Conservation (phyloP, 768 basidiomycete genomes). For the Tricholoma saponaceum region DNA sequence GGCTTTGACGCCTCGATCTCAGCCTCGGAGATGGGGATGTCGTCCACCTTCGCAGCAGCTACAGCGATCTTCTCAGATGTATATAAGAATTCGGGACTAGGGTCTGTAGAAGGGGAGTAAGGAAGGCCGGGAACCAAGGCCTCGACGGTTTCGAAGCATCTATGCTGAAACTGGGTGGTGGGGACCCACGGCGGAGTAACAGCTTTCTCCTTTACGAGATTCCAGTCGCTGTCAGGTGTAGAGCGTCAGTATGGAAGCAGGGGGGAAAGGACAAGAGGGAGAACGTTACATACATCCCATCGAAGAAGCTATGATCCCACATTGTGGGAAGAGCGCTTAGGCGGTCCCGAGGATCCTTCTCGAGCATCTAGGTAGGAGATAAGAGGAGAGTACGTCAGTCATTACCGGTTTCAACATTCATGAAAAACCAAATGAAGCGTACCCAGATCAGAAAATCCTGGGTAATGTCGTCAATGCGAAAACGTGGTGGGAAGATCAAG, state of each 20-base stretch:
- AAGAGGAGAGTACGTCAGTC: background rate
- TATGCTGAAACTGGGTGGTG: background rate
- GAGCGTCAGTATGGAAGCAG: background rate
- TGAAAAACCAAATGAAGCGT: background rate
- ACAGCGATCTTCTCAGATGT: background rate
- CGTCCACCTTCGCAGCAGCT: background rate
- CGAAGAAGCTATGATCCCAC: slow-evolving; percentile 7
- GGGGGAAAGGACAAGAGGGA: background rate
- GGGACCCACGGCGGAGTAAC: slow-evolving; percentile 8
- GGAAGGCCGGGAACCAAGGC: background rate
- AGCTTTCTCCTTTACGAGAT: slow-evolving; percentile 6
- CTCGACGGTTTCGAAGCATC: background rate
- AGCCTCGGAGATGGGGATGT: background rate
- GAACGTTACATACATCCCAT: slow-evolving; percentile 8
- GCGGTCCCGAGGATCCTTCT: slow-evolving; percentile 9
- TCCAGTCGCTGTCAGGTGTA: slow-evolving; percentile 15
- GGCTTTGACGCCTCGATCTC: background rate
- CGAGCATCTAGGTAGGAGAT: slow-evolving; percentile 7
- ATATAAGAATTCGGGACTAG: slow-evolving; percentile 6
- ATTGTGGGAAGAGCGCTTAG: slow-evolving; percentile 2
- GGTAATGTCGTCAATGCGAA: background rate
- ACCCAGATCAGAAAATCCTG: slow-evolving; percentile 7
- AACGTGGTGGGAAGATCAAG: background rate
- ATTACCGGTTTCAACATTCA: background rate
- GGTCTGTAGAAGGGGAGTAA: background rate